Evolutionary conservation across 495 filamentous ascomycete species (phyloP).

Genomic region (Rusavskia elegans): DNA sequence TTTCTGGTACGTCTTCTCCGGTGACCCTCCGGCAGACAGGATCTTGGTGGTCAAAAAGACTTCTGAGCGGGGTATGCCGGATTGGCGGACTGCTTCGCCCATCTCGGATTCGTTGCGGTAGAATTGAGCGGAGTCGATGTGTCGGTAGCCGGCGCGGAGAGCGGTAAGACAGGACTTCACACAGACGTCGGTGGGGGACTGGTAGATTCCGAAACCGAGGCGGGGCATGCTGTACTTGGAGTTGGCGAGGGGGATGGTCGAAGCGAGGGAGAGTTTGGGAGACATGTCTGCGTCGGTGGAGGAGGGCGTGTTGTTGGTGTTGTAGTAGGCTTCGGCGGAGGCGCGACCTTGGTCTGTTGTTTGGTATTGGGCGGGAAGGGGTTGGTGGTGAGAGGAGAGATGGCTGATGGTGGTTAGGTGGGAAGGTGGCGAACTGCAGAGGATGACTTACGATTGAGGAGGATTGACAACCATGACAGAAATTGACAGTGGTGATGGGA

Average conservation of each 20-base stretch:
- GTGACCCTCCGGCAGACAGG: slow-evolving; percentile 34
- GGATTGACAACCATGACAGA: neutral
- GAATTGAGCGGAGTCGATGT: slow-evolving; percentile 59
- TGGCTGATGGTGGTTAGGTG: slow-evolving; percentile 1
- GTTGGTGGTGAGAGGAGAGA: slow-evolving; percentile 8
- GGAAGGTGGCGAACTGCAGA: slow-evolving; percentile 42
- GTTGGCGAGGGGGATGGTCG: slow-evolving; percentile 38
- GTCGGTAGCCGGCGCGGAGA: slow-evolving; percentile 48
- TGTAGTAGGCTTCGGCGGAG: slow-evolving; percentile 6
- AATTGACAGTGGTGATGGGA: neutral
- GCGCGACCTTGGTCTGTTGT: slow-evolving; percentile 5
- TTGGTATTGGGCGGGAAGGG: slow-evolving; percentile 8
- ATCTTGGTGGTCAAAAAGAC: slow-evolving; percentile 59
- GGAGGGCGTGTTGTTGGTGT: neutral
- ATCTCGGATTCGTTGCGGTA: slow-evolving; percentile 55
- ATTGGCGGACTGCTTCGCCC: slow-evolving; percentile 41
- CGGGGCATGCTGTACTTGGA: slow-evolving; percentile 39
- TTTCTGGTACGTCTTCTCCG: slow-evolving; percentile 41
- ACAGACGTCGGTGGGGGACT: slow-evolving; percentile 33
- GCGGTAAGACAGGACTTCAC: slow-evolving; percentile 41
- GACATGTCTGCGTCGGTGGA: neutral
- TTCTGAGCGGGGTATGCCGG: slow-evolving; percentile 35
- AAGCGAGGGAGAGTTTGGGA: slow-evolving; percentile 29
- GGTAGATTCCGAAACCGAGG: slow-evolving; percentile 65
- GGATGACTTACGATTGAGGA: neutral